Base-by-base conservation (phyloP, 495 filamentous ascomycete genomes). In the Tuber aestivum region DNA sequence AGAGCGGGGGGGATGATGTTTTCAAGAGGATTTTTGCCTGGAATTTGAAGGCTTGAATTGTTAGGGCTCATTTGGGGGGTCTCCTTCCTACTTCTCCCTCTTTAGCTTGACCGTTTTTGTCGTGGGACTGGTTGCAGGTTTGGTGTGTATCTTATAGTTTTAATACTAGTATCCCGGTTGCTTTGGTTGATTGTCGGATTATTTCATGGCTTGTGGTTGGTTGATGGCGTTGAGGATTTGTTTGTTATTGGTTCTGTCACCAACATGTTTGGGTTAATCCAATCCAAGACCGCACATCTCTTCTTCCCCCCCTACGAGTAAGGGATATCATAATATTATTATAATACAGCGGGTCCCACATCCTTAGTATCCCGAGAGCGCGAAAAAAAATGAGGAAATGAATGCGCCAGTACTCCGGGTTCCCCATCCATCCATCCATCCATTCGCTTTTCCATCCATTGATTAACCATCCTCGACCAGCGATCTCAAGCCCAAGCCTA, bases 21-120 rank as follows among this genome's bases (percentile, higher is more conserved):
- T 99, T 94, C 76, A 85, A 88, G 83, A 92, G 92, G 84, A 87
- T 97, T 18, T 93, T 97, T 85, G 90, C 88, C 78, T 97, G 94
- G 94, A 92, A 94, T 84, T 82, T 97, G 84, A 83, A 89, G 75
- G 44, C 2, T 0, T 65, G 6, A 32, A 27, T 65, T 23, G 20
- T 10, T 48, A 6, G 45, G 18, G 45, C 4, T 44, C 42, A 44
- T 16, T 16, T 16, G 42, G 42, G 10, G 42, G 42, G 12, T 44
- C 18, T 56, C 23, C 23, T 56, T 12, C 12, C 44, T 48, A 41
- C 48, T 21, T 21, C 48, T 56, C 23, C 23, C n/a, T 56, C 23
- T n/a, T 56, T 56, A 56, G 48, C 48, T n/a, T n/a, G 27, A n/a
- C 12, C n/a, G 48, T 56, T 56, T 50, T 7, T n/a, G 48, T 56